phyloP scores from a whole-genome alignment of 768 basidiomycete species.

The Nevesoporus exiguus region DNA sequence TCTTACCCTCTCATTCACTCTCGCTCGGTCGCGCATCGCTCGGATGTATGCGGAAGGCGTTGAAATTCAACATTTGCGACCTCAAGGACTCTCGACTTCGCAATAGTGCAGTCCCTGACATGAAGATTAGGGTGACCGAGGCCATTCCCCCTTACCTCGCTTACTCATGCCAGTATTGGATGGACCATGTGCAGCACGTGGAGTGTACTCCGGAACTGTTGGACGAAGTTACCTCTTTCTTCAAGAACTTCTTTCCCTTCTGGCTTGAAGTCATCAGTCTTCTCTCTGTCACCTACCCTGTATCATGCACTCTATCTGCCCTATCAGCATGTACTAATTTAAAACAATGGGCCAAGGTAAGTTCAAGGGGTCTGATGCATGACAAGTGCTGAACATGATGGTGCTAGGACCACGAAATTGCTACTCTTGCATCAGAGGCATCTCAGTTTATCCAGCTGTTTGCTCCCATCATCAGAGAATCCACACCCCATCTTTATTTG shows the following conservation, averaged over 20 bases:
- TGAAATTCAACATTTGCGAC: conserved; percentile 40
- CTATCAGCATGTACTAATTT: conserved; percentile 8
- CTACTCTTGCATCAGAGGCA: conserved; percentile 23
- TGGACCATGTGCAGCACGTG: conserved; percentile 23
- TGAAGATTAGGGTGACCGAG: conserved; percentile 13
- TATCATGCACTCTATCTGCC: conserved; percentile 6
- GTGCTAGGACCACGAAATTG: conserved; percentile 12
- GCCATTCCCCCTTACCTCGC: conserved; percentile 30
- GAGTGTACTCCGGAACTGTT: conserved; percentile 14
- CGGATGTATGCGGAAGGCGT: conserved; percentile 28
- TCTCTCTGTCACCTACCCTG: conserved; percentile 6
- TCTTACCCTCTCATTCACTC: conserved; percentile 12
- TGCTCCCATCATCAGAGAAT: conserved; percentile 26
- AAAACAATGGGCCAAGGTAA: conserved; percentile 20
- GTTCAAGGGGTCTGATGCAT: background rate
- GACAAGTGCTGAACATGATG: background rate
- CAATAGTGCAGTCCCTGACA: conserved; percentile 27
- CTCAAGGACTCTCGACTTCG: conserved; percentile 33
- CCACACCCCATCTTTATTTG: conserved; percentile 38
- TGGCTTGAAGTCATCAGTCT: conserved; percentile 40
- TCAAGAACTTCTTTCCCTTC: conserved; percentile 28
- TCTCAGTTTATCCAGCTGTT: conserved; percentile 32
- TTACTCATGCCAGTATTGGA: conserved; percentile 40
- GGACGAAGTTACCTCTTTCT: conserved; percentile 18
- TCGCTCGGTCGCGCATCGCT: conserved; percentile 28